A percentile compares a stretch with the other conserved stretches of the same genome.
Conservation (phyloP, 2,329 filamentous ascomycete species). For the Ophiostoma triangulosporum region DNA sequence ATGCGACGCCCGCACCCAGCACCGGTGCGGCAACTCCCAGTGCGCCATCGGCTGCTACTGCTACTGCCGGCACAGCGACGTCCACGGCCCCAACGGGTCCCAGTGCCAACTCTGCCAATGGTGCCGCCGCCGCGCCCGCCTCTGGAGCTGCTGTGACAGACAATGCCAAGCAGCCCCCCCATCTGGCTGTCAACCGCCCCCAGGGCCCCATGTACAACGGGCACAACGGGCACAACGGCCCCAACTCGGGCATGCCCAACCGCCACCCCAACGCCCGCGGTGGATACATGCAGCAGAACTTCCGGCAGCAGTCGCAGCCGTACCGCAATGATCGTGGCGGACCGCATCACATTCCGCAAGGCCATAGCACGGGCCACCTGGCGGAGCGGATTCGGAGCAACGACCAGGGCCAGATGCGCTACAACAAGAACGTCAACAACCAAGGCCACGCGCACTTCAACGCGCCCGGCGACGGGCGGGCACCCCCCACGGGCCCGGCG, state of each 20-base stretch:
- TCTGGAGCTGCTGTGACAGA: constrained; percentile 3
- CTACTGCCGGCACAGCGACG: background rate
- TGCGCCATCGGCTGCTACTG: background rate
- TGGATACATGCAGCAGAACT: constrained; percentile 32
- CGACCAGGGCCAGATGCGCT: constrained; percentile 28
- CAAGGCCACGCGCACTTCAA: constrained; percentile 26
- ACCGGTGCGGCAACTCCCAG: background rate
- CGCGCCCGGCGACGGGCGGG: constrained; percentile 50
- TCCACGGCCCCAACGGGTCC: background rate
- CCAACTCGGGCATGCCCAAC: constrained; percentile 19
- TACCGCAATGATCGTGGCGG: constrained; percentile 34
- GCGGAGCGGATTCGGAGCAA: constrained; percentile 37
- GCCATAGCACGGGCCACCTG: constrained; percentile 31
- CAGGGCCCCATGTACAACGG: constrained; percentile 4
- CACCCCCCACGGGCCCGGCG: constrained; percentile 61
- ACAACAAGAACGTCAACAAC: constrained; percentile 20
- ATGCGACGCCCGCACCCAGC: background rate
- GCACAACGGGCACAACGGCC: constrained; percentile 6
- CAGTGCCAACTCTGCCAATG: background rate
- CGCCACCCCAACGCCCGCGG: constrained; percentile 37
- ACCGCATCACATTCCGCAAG: constrained; percentile 28
- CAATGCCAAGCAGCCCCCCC: background rate
- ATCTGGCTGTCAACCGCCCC: background rate
- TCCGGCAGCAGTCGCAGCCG: constrained; percentile 32
- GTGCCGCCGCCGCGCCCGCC: background rate